Percentiles rank a stretch among this genome's conserved stretches.
phyloP scores from a whole-genome alignment of 805 yeast species.

The Saccharomycopsis fodiens region DNA sequence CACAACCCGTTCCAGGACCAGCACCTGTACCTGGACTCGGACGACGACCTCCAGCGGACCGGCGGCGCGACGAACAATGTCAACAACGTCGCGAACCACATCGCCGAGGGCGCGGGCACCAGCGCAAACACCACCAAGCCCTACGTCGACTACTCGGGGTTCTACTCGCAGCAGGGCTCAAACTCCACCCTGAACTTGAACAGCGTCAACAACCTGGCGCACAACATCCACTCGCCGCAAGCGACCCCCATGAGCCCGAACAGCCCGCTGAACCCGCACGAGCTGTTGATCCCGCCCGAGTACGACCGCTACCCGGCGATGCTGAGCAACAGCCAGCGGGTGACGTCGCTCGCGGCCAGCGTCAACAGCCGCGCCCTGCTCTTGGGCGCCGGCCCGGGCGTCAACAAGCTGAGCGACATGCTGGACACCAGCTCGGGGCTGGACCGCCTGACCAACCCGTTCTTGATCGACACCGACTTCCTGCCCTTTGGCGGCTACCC shows the following conservation, averaged over 20 bases:
- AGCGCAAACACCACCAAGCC: constrained; percentile 24
- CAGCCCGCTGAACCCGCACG: constrained; percentile 23
- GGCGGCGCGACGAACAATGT: not conserved
- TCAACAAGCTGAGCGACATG: constrained; percentile 15
- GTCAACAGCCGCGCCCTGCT: constrained; percentile 25
- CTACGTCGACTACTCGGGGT: constrained; percentile 35
- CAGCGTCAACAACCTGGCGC: constrained; percentile 24
- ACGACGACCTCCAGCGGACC: constrained; percentile 6
- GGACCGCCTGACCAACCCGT: constrained; percentile 31
- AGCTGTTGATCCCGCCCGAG: constrained; percentile 40
- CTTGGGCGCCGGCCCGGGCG: not conserved
- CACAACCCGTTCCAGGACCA: constrained; percentile 23
- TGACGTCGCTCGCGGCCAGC: constrained; percentile 30
- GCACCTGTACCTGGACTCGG: constrained; percentile 20
- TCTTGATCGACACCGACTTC: constrained; percentile 52
- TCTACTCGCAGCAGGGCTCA: constrained; percentile 33
- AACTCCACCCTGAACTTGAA: constrained; percentile 17
- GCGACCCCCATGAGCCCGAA: constrained; percentile 15
- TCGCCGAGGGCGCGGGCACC: constrained; percentile 6
- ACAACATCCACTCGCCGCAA: not conserved
- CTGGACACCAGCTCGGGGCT: constrained; percentile 22
- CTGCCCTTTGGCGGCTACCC: constrained; percentile 98
- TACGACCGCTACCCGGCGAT: constrained; percentile 64
- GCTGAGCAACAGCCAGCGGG: constrained; percentile 49
- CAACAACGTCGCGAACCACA: constrained; percentile 7